Evolutionary conservation across 352 stramenopile species (phyloP).

Genomic region (Pythium grandisporangium): DNA sequence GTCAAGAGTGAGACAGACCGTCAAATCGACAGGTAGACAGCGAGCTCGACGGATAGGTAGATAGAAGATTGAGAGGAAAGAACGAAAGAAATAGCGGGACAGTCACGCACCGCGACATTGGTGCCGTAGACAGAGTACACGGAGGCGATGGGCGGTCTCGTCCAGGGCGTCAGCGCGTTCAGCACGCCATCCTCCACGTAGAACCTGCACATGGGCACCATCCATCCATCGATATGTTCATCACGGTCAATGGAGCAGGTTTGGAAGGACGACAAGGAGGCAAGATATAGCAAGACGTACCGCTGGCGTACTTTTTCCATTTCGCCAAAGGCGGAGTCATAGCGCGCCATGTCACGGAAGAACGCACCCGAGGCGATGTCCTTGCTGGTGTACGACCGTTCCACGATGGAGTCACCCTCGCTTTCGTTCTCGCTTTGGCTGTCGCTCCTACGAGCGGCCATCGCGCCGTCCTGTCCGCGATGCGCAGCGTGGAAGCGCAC

Average conservation of each 20-base stretch:
- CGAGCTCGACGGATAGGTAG: not conserved
- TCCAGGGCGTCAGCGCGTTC: conserved; percentile 44
- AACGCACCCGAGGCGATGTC: conserved; percentile 61
- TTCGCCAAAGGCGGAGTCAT: conserved; percentile 58
- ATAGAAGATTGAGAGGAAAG: not conserved
- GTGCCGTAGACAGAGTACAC: conserved; percentile 77
- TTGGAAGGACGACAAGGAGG: not conserved
- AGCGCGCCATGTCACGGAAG: conserved; percentile 54
- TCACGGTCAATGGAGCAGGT: not conserved
- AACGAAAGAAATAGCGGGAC: too few relatives aligned
- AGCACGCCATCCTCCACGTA: conserved; percentile 62
- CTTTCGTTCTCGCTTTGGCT: not conserved
- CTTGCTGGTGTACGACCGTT: conserved; percentile 49
- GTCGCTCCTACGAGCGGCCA: too few relatives aligned
- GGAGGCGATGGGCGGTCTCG: conserved; percentile 53
- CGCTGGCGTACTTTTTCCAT: conserved; percentile 39
- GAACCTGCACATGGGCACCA: conserved; percentile 36
- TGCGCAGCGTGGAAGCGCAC: conserved; percentile 15
- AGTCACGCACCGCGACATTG: conserved; percentile 55
- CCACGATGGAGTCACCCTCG: too few relatives aligned
- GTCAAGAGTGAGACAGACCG: too few relatives aligned
- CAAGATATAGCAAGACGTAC: conserved; percentile 7
- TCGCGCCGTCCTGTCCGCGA: too few relatives aligned
- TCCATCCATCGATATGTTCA: too few relatives aligned
- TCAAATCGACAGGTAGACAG: too few relatives aligned